These are phyloP conservation scores for Trichoderma endophyticum DNA, from an alignment of 2,329 filamentous ascomycete genomes.

Conservation along the genomic window DNA sequence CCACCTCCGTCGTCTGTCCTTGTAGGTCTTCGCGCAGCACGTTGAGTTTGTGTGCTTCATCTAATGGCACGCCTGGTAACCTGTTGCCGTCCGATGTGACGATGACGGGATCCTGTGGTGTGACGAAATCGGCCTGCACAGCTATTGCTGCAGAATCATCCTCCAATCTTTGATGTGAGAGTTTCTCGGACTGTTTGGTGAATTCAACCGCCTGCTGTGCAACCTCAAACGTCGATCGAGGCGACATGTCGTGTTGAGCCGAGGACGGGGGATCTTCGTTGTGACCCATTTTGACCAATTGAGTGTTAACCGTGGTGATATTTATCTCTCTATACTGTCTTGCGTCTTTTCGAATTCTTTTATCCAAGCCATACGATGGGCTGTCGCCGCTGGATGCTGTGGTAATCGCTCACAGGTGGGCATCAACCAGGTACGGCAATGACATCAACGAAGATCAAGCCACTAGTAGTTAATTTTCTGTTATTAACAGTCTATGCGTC, in stretches of 20 bases:
- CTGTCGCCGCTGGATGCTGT: neutral
- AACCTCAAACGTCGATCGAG: slow-evolving; percentile 26
- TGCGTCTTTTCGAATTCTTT: neutral
- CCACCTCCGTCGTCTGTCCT: slow-evolving; percentile 27
- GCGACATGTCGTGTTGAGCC: neutral
- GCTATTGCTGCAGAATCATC: slow-evolving; percentile 43
- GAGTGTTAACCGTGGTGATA: neutral
- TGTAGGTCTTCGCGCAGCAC: slow-evolving; percentile 51
- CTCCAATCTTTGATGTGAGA: slow-evolving; percentile 42
- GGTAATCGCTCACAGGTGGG: neutral
- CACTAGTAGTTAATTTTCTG: neutral
- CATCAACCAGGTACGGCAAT: neutral
- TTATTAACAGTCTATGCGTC: neutral
- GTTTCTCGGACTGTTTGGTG: slow-evolving; percentile 58
- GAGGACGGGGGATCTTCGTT: neutral
- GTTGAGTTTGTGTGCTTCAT: slow-evolving; percentile 70
- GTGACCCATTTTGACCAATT: slow-evolving; percentile 1
- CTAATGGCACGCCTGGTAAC: slow-evolving; percentile 65
- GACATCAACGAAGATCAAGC: neutral
- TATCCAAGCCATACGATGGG: neutral
- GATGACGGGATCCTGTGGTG: slow-evolving; percentile 69
- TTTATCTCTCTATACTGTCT: neutral
- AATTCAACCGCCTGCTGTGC: slow-evolving; percentile 52
- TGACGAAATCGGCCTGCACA: slow-evolving; percentile 62
- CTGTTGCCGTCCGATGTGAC: slow-evolving; percentile 64